Percentiles rank a stretch among this genome's conserved stretches.
Conservation (phyloP, 1,284 basidiomycete genomes). For the Rhodotorula sp. region DNA sequence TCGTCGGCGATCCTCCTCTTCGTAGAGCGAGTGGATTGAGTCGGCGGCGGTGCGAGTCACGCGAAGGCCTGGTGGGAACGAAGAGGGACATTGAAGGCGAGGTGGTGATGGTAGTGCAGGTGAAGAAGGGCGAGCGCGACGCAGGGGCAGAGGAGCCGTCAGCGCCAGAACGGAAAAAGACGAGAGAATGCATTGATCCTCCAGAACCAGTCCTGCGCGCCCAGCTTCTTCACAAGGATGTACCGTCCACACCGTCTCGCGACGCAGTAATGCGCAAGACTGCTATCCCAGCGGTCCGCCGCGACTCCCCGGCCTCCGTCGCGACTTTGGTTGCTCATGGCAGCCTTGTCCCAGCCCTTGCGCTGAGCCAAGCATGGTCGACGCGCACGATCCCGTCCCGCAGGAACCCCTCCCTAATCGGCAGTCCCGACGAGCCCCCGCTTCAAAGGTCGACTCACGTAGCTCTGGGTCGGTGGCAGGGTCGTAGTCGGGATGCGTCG, state of each 20-base stretch:
- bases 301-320: too few relatives aligned
- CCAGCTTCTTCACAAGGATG: too few relatives aligned
- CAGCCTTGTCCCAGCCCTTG: too few relatives aligned
- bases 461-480: slow-evolving; percentile 40
- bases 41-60: slow-evolving; percentile 86
- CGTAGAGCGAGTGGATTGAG: slow-evolving; percentile 80
- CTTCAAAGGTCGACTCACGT: slow-evolving; percentile 17
- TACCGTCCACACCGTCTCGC: too few relatives aligned
- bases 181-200: not conserved
- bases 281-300: too few relatives aligned
- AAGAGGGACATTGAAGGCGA: not conserved
- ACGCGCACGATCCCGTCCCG: not conserved
- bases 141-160: not conserved
- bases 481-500: slow-evolving; percentile 39
- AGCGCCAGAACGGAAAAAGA: too few relatives aligned
- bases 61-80: slow-evolving; percentile 59
- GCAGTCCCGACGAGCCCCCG: not conserved
- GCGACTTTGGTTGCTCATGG: too few relatives aligned
- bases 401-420: not conserved
- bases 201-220: too few relatives aligned
- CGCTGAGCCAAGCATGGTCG: too few relatives aligned
- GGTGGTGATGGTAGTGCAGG: too few relatives aligned
- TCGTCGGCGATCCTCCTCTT: slow-evolving; percentile 65
- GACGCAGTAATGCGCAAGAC: too few relatives aligned
- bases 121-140: too few relatives aligned